Percentiles rank a stretch among this genome's conserved stretches.
These are phyloP conservation scores for Diaporthe nobilis DNA, from an alignment of 2,329 filamentous ascomycete genomes.

Conservation along the genomic window DNA sequence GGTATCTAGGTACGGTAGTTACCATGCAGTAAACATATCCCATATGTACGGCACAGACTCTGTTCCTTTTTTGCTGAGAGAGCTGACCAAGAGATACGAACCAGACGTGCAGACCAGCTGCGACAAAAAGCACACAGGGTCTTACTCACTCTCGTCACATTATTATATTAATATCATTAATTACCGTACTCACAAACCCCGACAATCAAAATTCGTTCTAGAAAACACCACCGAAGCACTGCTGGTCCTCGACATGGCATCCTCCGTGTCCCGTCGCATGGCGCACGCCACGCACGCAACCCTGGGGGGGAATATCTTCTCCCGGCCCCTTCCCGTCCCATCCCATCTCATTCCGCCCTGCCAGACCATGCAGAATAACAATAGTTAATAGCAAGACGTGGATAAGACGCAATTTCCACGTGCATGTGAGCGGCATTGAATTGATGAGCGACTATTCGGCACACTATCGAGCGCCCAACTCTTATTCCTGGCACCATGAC, in stretches of 20 bases:
- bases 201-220: slow-evolving; percentile 19
- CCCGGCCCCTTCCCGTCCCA: background rate
- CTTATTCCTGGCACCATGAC: slow-evolving; percentile 9
- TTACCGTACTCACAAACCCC: background rate
- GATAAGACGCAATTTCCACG: slow-evolving; percentile 16
- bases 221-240: slow-evolving; percentile 15
- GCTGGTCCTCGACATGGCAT: background rate
- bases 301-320: background rate
- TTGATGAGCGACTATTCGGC: slow-evolving; percentile 8
- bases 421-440: slow-evolving; percentile 17
- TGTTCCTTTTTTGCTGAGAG: background rate
- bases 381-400: background rate
- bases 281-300: slow-evolving; percentile 13
- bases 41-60: slow-evolving; percentile 19
- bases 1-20: background rate
- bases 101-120: background rate
- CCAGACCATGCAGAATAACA: background rate
- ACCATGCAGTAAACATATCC: slow-evolving; percentile 1
- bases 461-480: slow-evolving; percentile 20
- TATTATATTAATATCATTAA: slow-evolving; percentile 20
- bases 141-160: slow-evolving; percentile 13
- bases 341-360: background rate
- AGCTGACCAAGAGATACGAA: background rate
- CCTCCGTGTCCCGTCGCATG: slow-evolving; percentile 22
- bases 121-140: background rate